Percentiles rank a stretch among this genome's conserved stretches.
Conservation (phyloP, 2,329 filamentous ascomycete species). For the Alternaria conjuncta region DNA sequence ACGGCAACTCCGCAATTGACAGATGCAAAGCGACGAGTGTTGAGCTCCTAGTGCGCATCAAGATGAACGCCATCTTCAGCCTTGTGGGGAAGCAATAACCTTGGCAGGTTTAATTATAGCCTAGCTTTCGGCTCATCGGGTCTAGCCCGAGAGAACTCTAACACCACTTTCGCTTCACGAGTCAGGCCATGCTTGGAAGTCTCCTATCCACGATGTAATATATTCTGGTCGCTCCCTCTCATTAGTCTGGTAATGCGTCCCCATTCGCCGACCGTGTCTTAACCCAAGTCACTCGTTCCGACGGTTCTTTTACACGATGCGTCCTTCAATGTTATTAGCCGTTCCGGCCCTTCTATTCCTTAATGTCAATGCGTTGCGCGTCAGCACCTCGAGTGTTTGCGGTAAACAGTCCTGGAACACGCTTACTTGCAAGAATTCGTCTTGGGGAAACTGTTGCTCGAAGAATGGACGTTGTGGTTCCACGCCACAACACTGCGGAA, state of each 20-base stretch:
- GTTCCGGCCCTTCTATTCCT: not conserved
- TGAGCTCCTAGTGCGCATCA: constrained; percentile 3
- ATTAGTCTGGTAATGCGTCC: not conserved
- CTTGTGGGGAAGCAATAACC: not conserved
- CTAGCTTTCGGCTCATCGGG: not conserved
- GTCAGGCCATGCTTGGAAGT: not conserved
- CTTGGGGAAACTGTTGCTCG: constrained; percentile 4
- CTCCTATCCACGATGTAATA: constrained; percentile 2
- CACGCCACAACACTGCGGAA: constrained; percentile 19
- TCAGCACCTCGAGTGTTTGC: not conserved
- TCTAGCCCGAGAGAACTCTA: constrained; percentile 1
- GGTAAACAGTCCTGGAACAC: constrained; percentile 2
- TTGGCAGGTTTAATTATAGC: not conserved
- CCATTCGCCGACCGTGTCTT: not conserved
- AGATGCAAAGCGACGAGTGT: not conserved
- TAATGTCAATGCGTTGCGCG: not conserved
- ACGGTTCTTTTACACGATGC: not conserved
- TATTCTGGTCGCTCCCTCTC: not conserved
- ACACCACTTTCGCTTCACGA: constrained; percentile 6
- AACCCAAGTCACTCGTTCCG: not conserved
- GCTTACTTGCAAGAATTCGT: constrained; percentile 3
- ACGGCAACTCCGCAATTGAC: not conserved
- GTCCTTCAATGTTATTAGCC: not conserved
- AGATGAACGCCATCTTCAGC: constrained; percentile 2
- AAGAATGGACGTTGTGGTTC: not conserved